A percentile compares a stretch with the other conserved stretches of the same genome.
These are phyloP conservation scores for Melampsora larici-populina DNA, from an alignment of 1,284 basidiomycete species.

Conservation along the genomic window DNA sequence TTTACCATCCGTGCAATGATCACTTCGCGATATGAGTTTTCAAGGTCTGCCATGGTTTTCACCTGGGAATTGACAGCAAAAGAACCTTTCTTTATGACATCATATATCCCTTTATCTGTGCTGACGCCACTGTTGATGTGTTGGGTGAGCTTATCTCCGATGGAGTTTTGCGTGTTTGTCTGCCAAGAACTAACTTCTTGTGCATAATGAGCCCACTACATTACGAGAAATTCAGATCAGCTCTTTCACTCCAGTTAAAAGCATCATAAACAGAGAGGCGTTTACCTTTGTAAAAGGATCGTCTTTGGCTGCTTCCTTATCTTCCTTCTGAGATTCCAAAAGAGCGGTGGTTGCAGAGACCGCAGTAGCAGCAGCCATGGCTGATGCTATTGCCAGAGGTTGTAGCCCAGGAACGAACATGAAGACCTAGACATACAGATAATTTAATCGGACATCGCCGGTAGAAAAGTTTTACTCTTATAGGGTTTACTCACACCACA, in stretches of 20 bases:
- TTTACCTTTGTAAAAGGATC: conserved; percentile 30
- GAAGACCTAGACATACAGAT: background rate
- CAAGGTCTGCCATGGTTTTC: background rate
- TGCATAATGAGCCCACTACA: conserved; percentile 25
- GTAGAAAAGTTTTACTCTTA: background rate
- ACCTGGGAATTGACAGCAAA: background rate
- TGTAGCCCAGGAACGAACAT: conserved; percentile 12
- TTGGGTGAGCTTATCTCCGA: background rate
- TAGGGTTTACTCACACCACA: background rate
- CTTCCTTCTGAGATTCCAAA: background rate
- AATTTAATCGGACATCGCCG: background rate
- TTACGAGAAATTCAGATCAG: background rate
- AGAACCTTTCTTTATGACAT: background rate
- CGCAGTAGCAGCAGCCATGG: background rate
- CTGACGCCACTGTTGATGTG: conserved; percentile 20
- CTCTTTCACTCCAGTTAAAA: background rate
- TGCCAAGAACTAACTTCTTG: conserved; percentile 15
- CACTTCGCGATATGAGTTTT: background rate
- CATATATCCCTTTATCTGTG: background rate
- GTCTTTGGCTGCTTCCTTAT: conserved; percentile 7
- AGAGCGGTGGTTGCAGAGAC: background rate
- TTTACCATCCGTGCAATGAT: background rate
- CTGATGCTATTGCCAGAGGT: conserved; percentile 12
- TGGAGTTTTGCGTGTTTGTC: background rate
- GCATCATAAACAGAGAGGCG: background rate